phyloP scores from a whole-genome alignment of 768 basidiomycete genomes.

The Termitomyces titanicus region DNA sequence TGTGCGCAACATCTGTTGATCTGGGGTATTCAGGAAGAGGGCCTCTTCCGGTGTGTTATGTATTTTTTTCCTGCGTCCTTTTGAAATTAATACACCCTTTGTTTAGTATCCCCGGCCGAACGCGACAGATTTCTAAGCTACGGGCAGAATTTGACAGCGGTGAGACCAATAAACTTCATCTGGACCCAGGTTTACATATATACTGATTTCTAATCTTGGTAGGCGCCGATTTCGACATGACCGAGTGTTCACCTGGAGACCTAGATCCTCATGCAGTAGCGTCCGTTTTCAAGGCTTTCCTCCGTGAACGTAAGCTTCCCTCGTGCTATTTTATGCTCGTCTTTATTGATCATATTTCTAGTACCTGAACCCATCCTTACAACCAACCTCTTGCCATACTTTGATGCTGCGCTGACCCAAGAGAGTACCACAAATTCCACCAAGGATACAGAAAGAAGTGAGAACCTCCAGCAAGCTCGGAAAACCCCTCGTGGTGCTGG shows the following conservation, averaged over 20 bases:
- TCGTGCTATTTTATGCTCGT: background rate
- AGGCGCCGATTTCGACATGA: constrained; percentile 88
- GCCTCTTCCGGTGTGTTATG: constrained; percentile 71
- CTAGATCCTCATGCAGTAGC: constrained; percentile 94
- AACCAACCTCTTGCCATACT: constrained; percentile 60
- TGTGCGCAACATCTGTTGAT: constrained; percentile 78
- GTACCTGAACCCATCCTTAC: constrained; percentile 90
- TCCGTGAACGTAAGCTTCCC: constrained; percentile 78
- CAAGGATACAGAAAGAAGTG: constrained; percentile 16
- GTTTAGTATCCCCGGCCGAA: constrained; percentile 75
- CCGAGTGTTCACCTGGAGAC: constrained; percentile 75
- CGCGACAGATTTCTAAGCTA: constrained; percentile 74
- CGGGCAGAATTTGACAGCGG: constrained; percentile 82
- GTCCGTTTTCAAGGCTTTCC: constrained; percentile 87
- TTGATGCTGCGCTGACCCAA: constrained; percentile 70
- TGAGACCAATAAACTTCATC: constrained; percentile 11
- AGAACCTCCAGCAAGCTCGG: constrained; percentile 1
- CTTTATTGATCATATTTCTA: constrained; percentile 25
- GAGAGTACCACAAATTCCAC: constrained; percentile 41
- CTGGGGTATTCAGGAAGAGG: constrained; percentile 87
- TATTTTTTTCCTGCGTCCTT: background rate
- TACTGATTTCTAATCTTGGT: constrained; percentile 10
- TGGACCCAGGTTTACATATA: constrained; percentile 7
- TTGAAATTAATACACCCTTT: constrained; percentile 11
- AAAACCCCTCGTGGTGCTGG: constrained; percentile 17